Conservation (phyloP, 768 basidiomycete species). For the Crepidotus variabilis region DNA sequence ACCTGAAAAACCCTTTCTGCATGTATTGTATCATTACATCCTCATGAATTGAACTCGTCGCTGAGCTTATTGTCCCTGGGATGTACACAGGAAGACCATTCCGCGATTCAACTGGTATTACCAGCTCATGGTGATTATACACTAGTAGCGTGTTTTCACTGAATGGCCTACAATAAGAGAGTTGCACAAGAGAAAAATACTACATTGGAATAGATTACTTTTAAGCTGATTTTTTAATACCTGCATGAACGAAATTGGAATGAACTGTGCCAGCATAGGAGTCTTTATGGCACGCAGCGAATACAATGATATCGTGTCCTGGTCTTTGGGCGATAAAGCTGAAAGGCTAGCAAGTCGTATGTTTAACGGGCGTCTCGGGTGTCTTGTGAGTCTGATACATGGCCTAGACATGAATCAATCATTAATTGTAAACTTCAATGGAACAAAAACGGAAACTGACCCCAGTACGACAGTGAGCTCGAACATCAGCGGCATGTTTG, state of each 20-base stretch:
- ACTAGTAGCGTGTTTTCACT: too few relatives aligned
- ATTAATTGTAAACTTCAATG: background rate
- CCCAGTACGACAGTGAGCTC: background rate
- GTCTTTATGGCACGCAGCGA: background rate
- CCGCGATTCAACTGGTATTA: too few relatives aligned
- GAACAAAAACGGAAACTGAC: background rate
- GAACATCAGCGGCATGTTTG: background rate
- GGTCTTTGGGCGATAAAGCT: background rate
- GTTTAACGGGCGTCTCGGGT: background rate
- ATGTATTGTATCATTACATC: too few relatives aligned
- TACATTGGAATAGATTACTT: too few relatives aligned
- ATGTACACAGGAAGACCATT: too few relatives aligned
- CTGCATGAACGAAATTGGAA: background rate
- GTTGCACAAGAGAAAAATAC: too few relatives aligned
- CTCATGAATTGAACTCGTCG: too few relatives aligned
- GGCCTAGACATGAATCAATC: background rate
- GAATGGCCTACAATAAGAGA: too few relatives aligned
- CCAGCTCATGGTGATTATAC: too few relatives aligned
- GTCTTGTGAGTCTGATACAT: background rate
- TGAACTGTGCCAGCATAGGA: background rate
- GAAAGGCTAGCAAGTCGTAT: background rate
- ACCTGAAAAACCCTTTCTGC: background rate
- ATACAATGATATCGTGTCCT: background rate
- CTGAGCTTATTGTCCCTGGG: too few relatives aligned
- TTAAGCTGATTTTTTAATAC: background rate